Percentiles rank a stretch among this genome's conserved stretches.
Evolutionary conservation across 1,284 basidiomycete species (phyloP).

Genomic region (Ceratobasidium sp.): DNA sequence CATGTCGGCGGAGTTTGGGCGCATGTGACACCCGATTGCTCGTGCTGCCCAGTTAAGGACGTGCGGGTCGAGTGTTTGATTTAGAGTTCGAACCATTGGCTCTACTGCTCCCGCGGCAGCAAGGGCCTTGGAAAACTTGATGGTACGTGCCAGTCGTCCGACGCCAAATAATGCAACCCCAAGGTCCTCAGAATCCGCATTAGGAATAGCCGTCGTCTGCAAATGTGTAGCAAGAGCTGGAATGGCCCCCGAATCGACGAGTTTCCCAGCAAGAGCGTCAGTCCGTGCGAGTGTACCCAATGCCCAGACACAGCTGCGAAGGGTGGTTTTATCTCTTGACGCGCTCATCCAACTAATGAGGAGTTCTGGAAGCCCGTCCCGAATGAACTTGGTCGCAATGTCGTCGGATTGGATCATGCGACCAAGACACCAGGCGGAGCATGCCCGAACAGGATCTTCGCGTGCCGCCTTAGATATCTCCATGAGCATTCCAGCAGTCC

Average conservation of each 20-base stretch:
- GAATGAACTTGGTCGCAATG: conserved; percentile 31
- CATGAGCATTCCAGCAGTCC: conserved; percentile 33
- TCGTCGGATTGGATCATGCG: conserved; percentile 26
- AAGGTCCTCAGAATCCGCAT: conserved; percentile 19
- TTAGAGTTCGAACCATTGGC: conserved; percentile 37
- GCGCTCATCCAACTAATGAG: conserved; percentile 28
- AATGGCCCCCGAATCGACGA: conserved; percentile 19
- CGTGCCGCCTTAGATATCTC: conserved; percentile 37
- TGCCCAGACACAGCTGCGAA: conserved; percentile 24
- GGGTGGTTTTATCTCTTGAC: conserved; percentile 17
- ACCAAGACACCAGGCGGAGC: conserved; percentile 29
- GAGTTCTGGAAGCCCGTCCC: conserved; percentile 34
- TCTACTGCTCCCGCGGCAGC: conserved; percentile 38
- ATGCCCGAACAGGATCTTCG: conserved; percentile 16
- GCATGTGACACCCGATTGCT: conserved; percentile 42
- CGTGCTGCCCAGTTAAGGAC: conserved; percentile 40
- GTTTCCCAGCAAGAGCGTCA: conserved; percentile 16
- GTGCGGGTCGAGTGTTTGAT: conserved; percentile 35
- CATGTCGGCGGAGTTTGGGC: conserved; percentile 41
- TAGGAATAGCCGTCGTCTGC: background rate
- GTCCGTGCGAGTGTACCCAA: conserved; percentile 23
- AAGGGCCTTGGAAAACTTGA: conserved; percentile 40
- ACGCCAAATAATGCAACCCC: conserved; percentile 36
- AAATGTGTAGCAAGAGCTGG: conserved; percentile 15
- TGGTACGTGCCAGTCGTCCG: conserved; percentile 37